These are phyloP conservation scores for Theobroma cacao DNA, from an alignment of 345 rosid genomes.

Conservation along the genomic window DNA sequence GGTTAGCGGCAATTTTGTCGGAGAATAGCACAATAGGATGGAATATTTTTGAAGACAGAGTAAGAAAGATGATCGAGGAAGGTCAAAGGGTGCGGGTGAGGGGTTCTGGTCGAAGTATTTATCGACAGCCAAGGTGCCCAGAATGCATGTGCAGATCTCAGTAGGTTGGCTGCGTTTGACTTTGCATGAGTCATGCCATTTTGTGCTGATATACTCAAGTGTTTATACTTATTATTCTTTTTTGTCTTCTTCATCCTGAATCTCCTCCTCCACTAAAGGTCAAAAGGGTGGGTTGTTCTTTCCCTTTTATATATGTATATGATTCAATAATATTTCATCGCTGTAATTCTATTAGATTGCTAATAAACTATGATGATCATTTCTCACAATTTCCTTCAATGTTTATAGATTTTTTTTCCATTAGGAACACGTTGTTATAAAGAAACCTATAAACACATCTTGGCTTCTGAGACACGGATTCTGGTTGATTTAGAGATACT, in stretches of 20 bases:
- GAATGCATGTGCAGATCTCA: slow-evolving; percentile 69
- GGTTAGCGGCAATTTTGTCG: slow-evolving; percentile 73
- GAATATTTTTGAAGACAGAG: slow-evolving; percentile 40
- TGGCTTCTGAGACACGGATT: neutral
- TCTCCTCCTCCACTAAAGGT: neutral
- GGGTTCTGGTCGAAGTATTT: slow-evolving; percentile 74
- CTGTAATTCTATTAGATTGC: too few species aligned
- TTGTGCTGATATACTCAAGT: neutral
- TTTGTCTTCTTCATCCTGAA: neutral
- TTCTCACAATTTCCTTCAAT: too few species aligned
- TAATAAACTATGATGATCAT: too few species aligned
- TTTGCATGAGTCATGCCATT: neutral
- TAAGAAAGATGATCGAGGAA: slow-evolving; percentile 72
- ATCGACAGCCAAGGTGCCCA: slow-evolving; percentile 79
- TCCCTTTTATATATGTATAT: neutral
- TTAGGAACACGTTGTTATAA: too few species aligned
- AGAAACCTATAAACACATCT: too few species aligned
- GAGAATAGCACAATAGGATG: slow-evolving; percentile 56
- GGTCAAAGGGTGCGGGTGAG: slow-evolving; percentile 56
- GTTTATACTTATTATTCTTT: neutral
- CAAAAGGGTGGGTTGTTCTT: neutral
- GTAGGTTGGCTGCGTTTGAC: neutral
- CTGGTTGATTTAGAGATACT: neutral
- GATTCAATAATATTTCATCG: neutral
- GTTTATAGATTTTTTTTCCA: too few species aligned